Percentiles rank a stretch among this genome's conserved stretches.
phyloP scores from a whole-genome alignment of 2,329 filamentous ascomycete species.

The Madurella fahalii region DNA sequence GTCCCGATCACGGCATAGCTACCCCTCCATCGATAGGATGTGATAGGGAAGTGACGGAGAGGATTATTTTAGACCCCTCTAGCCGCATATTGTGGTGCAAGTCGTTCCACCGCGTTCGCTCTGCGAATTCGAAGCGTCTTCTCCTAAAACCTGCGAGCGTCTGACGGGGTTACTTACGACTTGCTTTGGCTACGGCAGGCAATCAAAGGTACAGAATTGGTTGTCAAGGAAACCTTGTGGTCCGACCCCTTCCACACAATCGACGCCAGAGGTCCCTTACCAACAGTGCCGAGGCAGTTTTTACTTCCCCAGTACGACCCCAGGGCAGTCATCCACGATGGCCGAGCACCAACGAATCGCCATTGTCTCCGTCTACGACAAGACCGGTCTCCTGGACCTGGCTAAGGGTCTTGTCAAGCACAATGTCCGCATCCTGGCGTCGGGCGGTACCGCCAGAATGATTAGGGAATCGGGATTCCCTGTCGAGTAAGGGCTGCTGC shows the following conservation, averaged over 20 bases:
- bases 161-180: neutral
- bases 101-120: neutral
- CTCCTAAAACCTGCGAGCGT: neutral
- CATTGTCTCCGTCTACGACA: slow-evolving; percentile 97
- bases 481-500: slow-evolving; percentile 67
- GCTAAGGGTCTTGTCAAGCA: slow-evolving; percentile 86
- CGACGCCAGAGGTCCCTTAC: neutral
- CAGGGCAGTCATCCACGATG: slow-evolving; percentile 29
- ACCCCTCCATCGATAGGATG: neutral
- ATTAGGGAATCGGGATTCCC: slow-evolving; percentile 94
- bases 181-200: neutral
- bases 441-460: slow-evolving; percentile 92
- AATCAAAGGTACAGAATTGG: neutral
- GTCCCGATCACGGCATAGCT: slow-evolving; percentile 17
- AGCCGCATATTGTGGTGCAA: slow-evolving; percentile 4
- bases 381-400: slow-evolving; percentile 90
- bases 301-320: slow-evolving; percentile 10
- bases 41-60: slow-evolving; percentile 4
- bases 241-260: neutral
- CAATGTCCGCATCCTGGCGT: slow-evolving; percentile 88
- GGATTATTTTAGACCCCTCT: slow-evolving; percentile 15
- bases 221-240: slow-evolving; percentile 3
- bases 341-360: slow-evolving; percentile 57
- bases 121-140: neutral
- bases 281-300: slow-evolving; percentile 1